phyloP scores from a whole-genome alignment of 345 rosid genomes.

The Eucalyptus marginata region DNA sequence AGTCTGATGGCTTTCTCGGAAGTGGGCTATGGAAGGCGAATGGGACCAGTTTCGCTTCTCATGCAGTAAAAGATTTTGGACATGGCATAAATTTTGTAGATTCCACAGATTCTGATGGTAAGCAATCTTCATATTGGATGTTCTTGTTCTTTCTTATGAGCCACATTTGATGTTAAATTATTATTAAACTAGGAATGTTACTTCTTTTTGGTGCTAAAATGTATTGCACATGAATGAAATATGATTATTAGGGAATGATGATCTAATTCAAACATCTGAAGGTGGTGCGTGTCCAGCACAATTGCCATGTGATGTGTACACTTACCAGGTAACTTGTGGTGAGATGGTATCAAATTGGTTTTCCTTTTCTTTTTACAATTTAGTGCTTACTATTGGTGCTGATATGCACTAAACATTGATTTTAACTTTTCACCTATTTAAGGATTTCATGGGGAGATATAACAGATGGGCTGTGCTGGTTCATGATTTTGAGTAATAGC shows the following conservation, averaged over 20 bases:
- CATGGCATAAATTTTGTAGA: slow-evolving; percentile 3
- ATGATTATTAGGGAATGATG: slow-evolving; percentile 19
- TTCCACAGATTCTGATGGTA: slow-evolving; percentile 15
- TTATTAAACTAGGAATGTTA: background rate
- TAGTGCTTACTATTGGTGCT: background rate
- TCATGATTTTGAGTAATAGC: background rate
- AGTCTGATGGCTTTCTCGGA: slow-evolving; percentile 16
- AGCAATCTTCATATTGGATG: background rate
- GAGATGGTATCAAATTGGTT: background rate
- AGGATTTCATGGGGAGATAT: background rate
- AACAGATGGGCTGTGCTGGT: background rate
- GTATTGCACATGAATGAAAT: background rate
- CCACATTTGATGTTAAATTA: background rate
- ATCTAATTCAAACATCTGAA: slow-evolving; percentile 1
- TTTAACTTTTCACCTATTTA: background rate
- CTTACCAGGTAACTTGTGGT: slow-evolving; percentile 15
- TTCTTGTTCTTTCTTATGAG: background rate
- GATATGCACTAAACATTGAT: background rate
- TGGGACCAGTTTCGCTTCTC: slow-evolving; percentile 4
- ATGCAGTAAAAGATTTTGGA: slow-evolving; percentile 6
- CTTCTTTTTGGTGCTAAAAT: background rate
- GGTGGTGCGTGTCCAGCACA: background rate
- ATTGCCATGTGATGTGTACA: background rate
- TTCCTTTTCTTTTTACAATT: background rate
- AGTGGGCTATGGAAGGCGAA: slow-evolving; percentile 15